Evolutionary conservation across 768 basidiomycete species (phyloP), one percentile per base, ranked within the genome.

Genomic region (Boletus barrowsii): DNA sequence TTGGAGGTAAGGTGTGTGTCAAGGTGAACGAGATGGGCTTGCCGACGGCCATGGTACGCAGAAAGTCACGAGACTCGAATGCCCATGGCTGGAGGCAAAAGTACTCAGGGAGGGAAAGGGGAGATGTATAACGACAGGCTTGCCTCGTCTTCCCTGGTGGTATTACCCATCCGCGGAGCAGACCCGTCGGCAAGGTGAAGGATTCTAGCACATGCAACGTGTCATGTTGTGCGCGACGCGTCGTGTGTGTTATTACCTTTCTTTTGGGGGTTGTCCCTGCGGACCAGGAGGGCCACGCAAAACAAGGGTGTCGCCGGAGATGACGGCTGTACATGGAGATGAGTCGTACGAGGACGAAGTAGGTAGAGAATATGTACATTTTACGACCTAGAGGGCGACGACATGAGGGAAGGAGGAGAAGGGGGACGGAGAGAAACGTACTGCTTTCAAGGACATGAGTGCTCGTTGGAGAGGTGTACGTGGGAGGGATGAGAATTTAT

Each of bases 31-130:
- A 80, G 63, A 98, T 79, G 71, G 95, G 86, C 68, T 97, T 98
- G 59, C 95, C 96, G 47, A 98, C 93, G 11, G 85, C 77, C 43
- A 94, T 73, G 22, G 84, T 75, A 41, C 97, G 87, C 35, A 98
- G 77, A 72, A 87, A 97, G 73, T 98, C 97, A 60, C 97, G 88
- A 44, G 93, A 83, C 68, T 95, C 91, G 70, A 88, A 97, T 3
- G 96, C 90, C 84, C 88, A 93, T 7, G 87, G 83, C 91, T 96
- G 59, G 17, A 22, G 30, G 15, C 1, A 32, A 1, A 13, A 32
- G 44, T 42, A 13, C 29, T 64, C 17, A 60, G 58, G 20, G 49
- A 36, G 18, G 30, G 36, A 4, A 51, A 13, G 22, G 13, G 2
- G 13, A 4, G 43, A 46, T 35, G 42, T 36, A 24, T 10, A 18